Base-by-base conservation (phyloP, 139 green algal species). In the Chlamydomonas sp. region DNA sequence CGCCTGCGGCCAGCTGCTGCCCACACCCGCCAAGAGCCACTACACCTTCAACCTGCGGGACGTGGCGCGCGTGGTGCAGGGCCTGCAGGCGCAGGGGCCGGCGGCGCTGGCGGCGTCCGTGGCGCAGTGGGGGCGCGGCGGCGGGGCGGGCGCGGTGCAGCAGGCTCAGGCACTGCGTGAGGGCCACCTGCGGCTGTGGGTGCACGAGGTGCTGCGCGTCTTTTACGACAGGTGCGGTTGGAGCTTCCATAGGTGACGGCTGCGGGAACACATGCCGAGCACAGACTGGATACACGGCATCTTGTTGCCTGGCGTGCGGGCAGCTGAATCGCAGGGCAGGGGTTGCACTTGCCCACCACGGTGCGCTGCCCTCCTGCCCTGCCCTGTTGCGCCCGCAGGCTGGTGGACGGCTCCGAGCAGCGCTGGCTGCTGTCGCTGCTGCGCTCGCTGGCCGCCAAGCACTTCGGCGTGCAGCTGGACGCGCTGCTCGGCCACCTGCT, bases 31-130 rank as follows among this genome's bases (percentile, higher is more conserved):
- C 79, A 94, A 94, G 89, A 91, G 78, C 75, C 93, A 96, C 88
- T 96, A 96, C 90, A 89, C 89, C 12, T 96, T 96, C 91, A 96
- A 95, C 87, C 89, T 94, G 82, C 83, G 93, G 7, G 93, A 96
- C 86, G 87, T 94, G 73, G 85, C 79, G n/a, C 58, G 89, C 49
- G 87, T 93, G 20, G 62, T 92, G 66, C 71, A 89, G 75, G 90
- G 90, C 4, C 58, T 93, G 62, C 77, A 90, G 83, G 83, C 80
- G 49, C n/a, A 68, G 60, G 58, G 75, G 9, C 31, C 31, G 31
- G 31, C 31, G 31, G 31, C 31, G 31, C 31, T 49, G 31, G 31
- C 31, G 31, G 31, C 31, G 31, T 49, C n/a, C 5, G 18, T 12
- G 2, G 74, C 17, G 9, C 49, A 3, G 74, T 68, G 16, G 2